Base-by-base conservation (phyloP, 2,329 filamentous ascomycete genomes). In the Botrytis elliptica region DNA sequence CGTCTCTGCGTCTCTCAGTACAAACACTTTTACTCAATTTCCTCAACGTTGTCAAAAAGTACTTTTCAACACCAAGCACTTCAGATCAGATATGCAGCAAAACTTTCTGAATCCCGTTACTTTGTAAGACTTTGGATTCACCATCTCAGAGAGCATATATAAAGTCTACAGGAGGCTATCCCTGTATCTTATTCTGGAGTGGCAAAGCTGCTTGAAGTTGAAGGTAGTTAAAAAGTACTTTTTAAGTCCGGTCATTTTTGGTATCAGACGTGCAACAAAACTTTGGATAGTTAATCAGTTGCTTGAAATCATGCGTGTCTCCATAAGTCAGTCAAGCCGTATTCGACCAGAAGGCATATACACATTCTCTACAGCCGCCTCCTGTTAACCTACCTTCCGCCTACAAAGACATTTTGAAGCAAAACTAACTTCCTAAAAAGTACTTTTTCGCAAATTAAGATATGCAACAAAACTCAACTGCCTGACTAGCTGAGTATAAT, bases 81-180 rank as follows among this genome's bases (percentile, higher is more conserved):
- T 33, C 7, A 14, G 9, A 22, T 22, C 1, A 65, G 63, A 49
- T 1, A 7, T 25, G 42, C 29, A 49, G n/a, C 29, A 49, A 66
- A 36, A 18, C 18, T 36, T 66, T 9, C 1, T 12, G 6, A 49
- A 8, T 46, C 25, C 9, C 22, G 1, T 38, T 4, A 6, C 57
- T 22, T 38, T 14, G 12, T 38, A 25, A 10, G 12, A 25, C 9
- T 36, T 8, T 25, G 1, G 33, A 8, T 8, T 66, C 0, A 1
- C 9, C 25, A 9, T 18, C 29, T 49, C 20, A 2, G 1, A 3
- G 4, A 14, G 10, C 0, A 25, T 16, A 1, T 49, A 0, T 2
- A 8, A 36, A 44, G 14, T 16, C 2, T 6, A 49, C 12, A n/a
- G 22, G 7, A 49, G 29, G 2, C 16, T 14, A 0, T 8, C 7